A percentile compares a stretch with the other conserved stretches of the same genome.
These are phyloP conservation scores for Podaxis rugospora DNA, from an alignment of 768 basidiomycete species.

Conservation along the genomic window DNA sequence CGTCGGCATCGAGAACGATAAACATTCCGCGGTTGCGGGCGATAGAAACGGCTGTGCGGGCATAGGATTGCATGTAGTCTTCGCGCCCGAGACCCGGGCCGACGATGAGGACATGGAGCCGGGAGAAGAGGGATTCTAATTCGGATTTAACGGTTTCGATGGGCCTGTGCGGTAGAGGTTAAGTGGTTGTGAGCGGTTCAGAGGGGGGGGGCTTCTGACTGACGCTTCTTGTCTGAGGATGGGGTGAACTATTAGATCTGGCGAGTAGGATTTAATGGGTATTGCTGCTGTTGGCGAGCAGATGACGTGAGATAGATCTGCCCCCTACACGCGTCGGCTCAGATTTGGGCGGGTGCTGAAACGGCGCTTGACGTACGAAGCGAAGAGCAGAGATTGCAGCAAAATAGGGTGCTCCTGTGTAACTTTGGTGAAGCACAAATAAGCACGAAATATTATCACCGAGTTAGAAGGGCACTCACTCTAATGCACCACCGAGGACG, in stretches of 20 bases:
- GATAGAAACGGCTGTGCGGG: constrained; percentile 67
- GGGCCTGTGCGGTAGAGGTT: constrained; percentile 31
- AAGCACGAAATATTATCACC: background rate
- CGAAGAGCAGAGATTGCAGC: constrained; percentile 88
- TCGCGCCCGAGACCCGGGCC: constrained; percentile 95
- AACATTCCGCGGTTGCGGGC: constrained; percentile 78
- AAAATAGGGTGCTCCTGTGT: constrained; percentile 96
- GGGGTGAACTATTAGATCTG: constrained; percentile 96
- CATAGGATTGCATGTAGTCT: constrained; percentile 82
- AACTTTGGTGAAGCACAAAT: constrained; percentile 42
- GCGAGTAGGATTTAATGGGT: constrained; percentile 96
- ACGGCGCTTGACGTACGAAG: constrained; percentile 46
- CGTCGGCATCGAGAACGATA: constrained; percentile 93
- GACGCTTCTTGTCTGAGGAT: constrained; percentile 72
- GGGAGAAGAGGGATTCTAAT: constrained; percentile 66
- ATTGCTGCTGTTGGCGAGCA: constrained; percentile 90
- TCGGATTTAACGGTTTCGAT: constrained; percentile 42
- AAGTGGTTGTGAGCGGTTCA: background rate
- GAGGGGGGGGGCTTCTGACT: constrained; percentile 17
- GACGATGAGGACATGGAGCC: constrained; percentile 89
- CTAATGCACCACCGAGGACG: constrained; percentile 89
- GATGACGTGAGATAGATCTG: constrained; percentile 95
- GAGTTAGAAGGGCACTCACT: constrained; percentile 47
- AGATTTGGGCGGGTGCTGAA: background rate
- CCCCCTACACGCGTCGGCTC: constrained; percentile 50